A percentile compares a stretch with the other conserved stretches of the same genome.
These are phyloP conservation scores for Pulveroboletus sp. DNA, from an alignment of 1,284 basidiomycete species.

Conservation along the genomic window DNA sequence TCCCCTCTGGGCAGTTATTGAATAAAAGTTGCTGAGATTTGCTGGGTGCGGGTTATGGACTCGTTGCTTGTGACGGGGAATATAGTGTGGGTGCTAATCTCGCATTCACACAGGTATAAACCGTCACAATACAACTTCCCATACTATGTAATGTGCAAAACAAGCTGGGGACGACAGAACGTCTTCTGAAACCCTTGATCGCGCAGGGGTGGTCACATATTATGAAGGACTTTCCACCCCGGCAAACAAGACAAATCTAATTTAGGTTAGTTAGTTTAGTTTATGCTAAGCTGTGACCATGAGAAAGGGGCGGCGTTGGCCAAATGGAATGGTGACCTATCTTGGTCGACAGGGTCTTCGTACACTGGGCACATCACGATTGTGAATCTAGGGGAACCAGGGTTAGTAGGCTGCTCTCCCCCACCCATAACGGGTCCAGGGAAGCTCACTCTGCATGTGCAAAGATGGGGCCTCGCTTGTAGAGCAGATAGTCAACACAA, in stretches of 20 bases:
- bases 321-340: conserved; percentile 54
- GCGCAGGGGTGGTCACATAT: conserved; percentile 87
- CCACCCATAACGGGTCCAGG: neutral
- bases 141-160: conserved; percentile 69
- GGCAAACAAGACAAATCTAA: conserved; percentile 25
- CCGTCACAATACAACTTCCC: conserved; percentile 83
- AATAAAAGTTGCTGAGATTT: neutral
- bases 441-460: conserved; percentile 87
- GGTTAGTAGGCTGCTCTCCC: neutral
- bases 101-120: conserved; percentile 95
- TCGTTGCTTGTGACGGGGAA: neutral
- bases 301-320: conserved; percentile 69
- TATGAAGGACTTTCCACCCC: conserved; percentile 26
- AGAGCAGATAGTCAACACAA: conserved; percentile 74
- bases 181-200: conserved; percentile 47
- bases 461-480: conserved; percentile 71
- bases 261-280: no score
- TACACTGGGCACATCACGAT: conserved; percentile 88
- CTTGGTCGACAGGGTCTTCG: conserved; percentile 73
- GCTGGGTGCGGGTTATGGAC: neutral
- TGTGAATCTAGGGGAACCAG: conserved; percentile 66
- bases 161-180: conserved; percentile 67
- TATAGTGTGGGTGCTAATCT: neutral
- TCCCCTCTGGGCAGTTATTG: neutral
- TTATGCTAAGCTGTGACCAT: conserved; percentile 95